Percentiles rank a stretch among this genome's conserved stretches.
These are phyloP conservation scores for Acacia pycnantha DNA, from an alignment of 331 rosid genomes.

Conservation along the genomic window DNA sequence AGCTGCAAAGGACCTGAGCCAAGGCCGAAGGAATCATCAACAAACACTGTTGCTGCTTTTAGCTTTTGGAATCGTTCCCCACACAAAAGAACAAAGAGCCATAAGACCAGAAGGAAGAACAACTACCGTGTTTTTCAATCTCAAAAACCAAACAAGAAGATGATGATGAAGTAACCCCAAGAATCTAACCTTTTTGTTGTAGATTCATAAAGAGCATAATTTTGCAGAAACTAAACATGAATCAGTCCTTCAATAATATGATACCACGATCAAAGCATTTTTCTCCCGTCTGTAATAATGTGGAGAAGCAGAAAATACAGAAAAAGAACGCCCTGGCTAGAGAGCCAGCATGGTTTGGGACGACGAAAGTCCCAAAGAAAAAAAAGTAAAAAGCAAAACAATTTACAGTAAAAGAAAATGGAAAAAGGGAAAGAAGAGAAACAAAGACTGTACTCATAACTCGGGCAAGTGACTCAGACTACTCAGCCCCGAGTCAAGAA, in stretches of 20 bases:
- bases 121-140: background rate
- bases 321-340: background rate
- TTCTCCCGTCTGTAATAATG: background rate
- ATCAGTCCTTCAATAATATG: background rate
- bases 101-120: background rate
- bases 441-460: slow-evolving; percentile 47
- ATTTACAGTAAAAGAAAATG: slow-evolving; percentile 20
- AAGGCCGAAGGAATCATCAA: background rate
- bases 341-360: background rate
- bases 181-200: background rate
- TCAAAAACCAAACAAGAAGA: background rate
- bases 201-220: background rate
- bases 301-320: background rate
- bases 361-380: background rate
- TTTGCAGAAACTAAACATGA: background rate
- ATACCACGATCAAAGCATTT: background rate
- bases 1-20: too few relatives aligned
- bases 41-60: background rate
- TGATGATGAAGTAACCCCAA: background rate
- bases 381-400: background rate
- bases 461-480: slow-evolving; percentile 46
- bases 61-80: background rate
- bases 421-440: background rate
- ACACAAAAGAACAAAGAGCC: background rate
- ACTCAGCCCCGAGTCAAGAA: slow-evolving; percentile 60